phyloP scores from a whole-genome alignment of 805 yeast species.

The Peterozyma toletana region DNA sequence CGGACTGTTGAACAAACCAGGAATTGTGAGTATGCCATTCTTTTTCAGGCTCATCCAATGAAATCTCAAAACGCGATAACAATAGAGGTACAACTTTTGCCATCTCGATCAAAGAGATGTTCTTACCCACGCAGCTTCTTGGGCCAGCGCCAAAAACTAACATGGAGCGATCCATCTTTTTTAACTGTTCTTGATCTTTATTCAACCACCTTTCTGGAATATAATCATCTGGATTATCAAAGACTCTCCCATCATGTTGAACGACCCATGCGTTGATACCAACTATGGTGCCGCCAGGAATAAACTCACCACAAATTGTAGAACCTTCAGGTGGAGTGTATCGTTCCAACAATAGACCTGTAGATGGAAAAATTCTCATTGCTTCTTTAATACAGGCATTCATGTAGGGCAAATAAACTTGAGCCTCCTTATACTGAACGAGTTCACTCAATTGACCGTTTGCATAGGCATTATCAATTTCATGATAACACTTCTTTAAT shows the following conservation, averaged over 20 bases:
- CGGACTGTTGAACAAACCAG: conserved; percentile 13
- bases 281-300: conserved; percentile 31
- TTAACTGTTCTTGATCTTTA: conserved; percentile 19
- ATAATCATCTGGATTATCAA: conserved; percentile 30
- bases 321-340: conserved; percentile 12
- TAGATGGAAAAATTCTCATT: conserved; percentile 13
- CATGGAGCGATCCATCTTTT: conserved; percentile 26
- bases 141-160: conserved; percentile 41
- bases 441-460: too few relatives aligned
- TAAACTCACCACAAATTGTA: conserved; percentile 7
- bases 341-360: conserved; percentile 12
- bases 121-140: conserved; percentile 40
- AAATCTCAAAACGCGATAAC: conserved; percentile 7
- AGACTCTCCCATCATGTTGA: conserved; percentile 27
- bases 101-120: conserved; percentile 37
- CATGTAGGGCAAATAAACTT: conserved; percentile 29
- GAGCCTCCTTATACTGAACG: conserved; percentile 6
- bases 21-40: conserved; percentile 11
- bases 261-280: conserved; percentile 35
- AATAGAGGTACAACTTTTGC: conserved; percentile 10
- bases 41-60: conserved; percentile 3
- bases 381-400: conserved; percentile 34
- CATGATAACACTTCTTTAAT: too few relatives aligned
- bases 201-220: conserved; percentile 35
- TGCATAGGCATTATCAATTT: too few relatives aligned